Base-by-base conservation (phyloP, 1,284 basidiomycete species). In the Austroboletus rostrupii region DNA sequence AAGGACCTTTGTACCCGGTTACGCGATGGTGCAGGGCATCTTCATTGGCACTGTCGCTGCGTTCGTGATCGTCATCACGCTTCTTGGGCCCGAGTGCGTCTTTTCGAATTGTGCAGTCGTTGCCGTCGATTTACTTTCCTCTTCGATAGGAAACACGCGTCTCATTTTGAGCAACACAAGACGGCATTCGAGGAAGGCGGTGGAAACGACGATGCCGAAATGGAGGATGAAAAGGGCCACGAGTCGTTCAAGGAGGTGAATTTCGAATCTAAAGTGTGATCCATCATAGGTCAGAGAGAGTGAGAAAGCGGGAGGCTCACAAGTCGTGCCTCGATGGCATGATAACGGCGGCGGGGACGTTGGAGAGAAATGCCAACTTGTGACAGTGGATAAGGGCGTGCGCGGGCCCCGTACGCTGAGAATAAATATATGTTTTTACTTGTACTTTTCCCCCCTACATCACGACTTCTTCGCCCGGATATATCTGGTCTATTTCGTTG, bases 21-120 rank as follows among this genome's bases (percentile, higher is more conserved):
- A 95, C 64, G 94, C 89, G 3, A 85, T 74, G 8, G 79, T 95
- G 16, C 88, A 92, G 70, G 93, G 87, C 42, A 93, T 97, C 64
- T 74, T 96, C 33, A 87, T 97, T 51, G 94, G 86, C n/a, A 74
- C 76, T 31, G 79, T 89, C 21, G 72, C 83, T 10, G 80, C 78
- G 0, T 90, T 84, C 57, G 77, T 87, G 19, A 61, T 91, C 36
- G 31, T 89, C 57, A 71, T 88, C 56, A 86, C 83, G 2, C 69
- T 86, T 52, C 61, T 90, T 50, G 87, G 86, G 10, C 87, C 87
- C 2, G 87, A 90, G 84, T 84, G 53, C 52, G 81, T 75, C n/a
- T 29, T 37, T 2, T 10, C 31, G 41, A 13, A 14, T 5, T 3
- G 19, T 3, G 11, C 2, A 12, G 2, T 35, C 14, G 35, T 59